A percentile compares a stretch with the other conserved stretches of the same genome.
Evolutionary conservation across 371 early-diverging fungal genomes (phyloP).

Genomic region (Paraphysoderma sedebokerense): DNA sequence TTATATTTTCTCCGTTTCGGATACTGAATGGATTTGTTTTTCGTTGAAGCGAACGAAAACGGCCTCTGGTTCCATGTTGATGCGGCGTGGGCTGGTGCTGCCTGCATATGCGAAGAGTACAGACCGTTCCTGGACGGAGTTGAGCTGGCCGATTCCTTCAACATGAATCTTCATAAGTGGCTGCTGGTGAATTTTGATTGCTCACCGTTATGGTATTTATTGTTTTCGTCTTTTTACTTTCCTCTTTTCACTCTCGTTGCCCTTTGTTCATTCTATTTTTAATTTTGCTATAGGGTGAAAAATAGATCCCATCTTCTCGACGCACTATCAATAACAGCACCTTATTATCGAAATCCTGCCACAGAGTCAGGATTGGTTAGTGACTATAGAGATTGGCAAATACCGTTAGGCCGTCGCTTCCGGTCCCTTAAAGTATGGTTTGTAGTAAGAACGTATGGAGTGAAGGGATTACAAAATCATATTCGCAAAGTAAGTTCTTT

Average conservation of each 20-base stretch:
- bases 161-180: constrained; percentile 42
- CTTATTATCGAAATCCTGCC: constrained; percentile 21
- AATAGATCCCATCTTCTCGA: constrained; percentile 7
- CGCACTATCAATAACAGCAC: constrained; percentile 18
- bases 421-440: constrained; percentile 41
- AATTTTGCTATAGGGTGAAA: constrained; percentile 5
- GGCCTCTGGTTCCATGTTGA: constrained; percentile 33
- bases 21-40: constrained; percentile 1
- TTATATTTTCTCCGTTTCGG: too few species aligned
- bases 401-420: constrained; percentile 33
- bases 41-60: constrained; percentile 5
- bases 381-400: constrained; percentile 37
- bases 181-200: constrained; percentile 31
- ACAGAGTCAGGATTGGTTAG: constrained; percentile 16
- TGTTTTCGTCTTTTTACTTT: constrained; percentile 8
- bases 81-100: constrained; percentile 40
- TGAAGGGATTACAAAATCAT: constrained; percentile 20
- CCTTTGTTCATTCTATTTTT: neutral
- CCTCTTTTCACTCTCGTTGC: constrained; percentile 14
- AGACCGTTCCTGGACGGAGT: constrained; percentile 17
- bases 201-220: constrained; percentile 22
- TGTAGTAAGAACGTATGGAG: constrained; percentile 35
- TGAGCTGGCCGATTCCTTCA: constrained; percentile 27
- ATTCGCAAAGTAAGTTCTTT: constrained; percentile 26
- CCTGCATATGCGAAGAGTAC: constrained; percentile 31